Conservation (phyloP, 2,329 filamentous ascomycete species). For the Colletotrichum paranaense region DNA sequence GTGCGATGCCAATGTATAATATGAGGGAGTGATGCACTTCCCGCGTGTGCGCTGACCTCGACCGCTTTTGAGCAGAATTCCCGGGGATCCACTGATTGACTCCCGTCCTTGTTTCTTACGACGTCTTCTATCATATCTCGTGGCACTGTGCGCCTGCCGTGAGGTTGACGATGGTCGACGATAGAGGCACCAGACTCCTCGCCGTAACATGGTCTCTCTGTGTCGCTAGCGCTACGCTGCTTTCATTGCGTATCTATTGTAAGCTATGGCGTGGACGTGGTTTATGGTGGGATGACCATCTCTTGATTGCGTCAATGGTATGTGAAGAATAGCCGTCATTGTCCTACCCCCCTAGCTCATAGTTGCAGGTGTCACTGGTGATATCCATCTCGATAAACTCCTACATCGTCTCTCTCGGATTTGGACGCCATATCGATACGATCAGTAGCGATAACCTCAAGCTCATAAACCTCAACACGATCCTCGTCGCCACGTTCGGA, state of each 20-base stretch:
- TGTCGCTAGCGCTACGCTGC: slow-evolving; percentile 38
- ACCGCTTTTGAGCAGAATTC: not conserved
- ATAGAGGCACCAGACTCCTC: slow-evolving; percentile 43
- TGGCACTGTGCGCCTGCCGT: not conserved
- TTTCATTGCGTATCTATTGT: slow-evolving; percentile 49
- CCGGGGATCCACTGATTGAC: not conserved
- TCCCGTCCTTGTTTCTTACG: not conserved
- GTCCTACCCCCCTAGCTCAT: not conserved
- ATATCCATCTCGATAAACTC: slow-evolving; percentile 46
- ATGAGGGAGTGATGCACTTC: not conserved
- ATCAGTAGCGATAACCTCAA: slow-evolving; percentile 36
- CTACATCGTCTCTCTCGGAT: slow-evolving; percentile 44
- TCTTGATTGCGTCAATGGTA: slow-evolving; percentile 49
- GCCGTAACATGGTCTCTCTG: slow-evolving; percentile 46
- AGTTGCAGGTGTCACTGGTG: slow-evolving; percentile 25
- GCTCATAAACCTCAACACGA: slow-evolving; percentile 37
- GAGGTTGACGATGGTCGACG: slow-evolving; percentile 29
- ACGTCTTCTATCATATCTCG: not conserved
- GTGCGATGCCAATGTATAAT: slow-evolving; percentile 10
- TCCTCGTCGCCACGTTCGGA: slow-evolving; percentile 38
- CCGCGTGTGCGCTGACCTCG: not conserved
- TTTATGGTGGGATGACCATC: slow-evolving; percentile 51
- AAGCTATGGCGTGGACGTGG: slow-evolving; percentile 48
- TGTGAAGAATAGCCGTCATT: slow-evolving; percentile 27
- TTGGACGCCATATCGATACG: slow-evolving; percentile 38